phyloP scores from a whole-genome alignment of 2,329 filamentous ascomycete species.

The Xylaria sp. region DNA sequence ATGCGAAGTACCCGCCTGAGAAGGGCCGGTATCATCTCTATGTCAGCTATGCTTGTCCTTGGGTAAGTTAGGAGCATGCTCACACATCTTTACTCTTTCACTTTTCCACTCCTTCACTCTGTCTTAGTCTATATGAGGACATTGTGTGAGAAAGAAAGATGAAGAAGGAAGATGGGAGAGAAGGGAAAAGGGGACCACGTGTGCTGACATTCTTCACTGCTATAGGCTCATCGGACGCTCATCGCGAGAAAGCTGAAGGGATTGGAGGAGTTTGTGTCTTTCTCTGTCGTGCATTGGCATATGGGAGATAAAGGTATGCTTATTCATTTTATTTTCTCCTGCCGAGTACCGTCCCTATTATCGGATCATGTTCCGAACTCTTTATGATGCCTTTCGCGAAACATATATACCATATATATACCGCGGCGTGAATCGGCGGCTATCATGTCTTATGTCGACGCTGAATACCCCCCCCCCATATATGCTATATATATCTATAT shows the following conservation, averaged over 20 bases:
- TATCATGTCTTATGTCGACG: background rate
- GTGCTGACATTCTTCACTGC: background rate
- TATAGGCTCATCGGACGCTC: slow-evolving; percentile 79
- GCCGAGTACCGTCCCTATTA: background rate
- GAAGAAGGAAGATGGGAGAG: background rate
- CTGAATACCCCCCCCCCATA: background rate
- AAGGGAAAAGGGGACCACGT: background rate
- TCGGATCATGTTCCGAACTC: background rate
- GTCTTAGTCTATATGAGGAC: background rate
- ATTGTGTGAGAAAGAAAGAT: background rate
- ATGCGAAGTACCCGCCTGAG: slow-evolving; percentile 83
- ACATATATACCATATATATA: background rate
- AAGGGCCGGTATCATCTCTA: slow-evolving; percentile 94
- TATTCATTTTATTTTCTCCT: background rate
- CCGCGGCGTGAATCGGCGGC: background rate
- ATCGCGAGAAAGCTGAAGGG: slow-evolving; percentile 93
- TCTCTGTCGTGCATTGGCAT: slow-evolving; percentile 92
- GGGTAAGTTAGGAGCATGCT: slow-evolving; percentile 61
- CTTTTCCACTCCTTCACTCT: background rate
- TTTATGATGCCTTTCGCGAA: background rate
- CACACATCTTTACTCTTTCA: background rate
- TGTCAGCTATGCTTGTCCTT: slow-evolving; percentile 93
- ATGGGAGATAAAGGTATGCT: slow-evolving; percentile 68
- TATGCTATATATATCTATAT: too few relatives aligned
- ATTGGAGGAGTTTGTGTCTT: slow-evolving; percentile 82